A percentile compares a stretch with the other conserved stretches of the same genome.
phyloP scores from a whole-genome alignment of 208 protist species.

The Leishmania guyanensis region DNA sequence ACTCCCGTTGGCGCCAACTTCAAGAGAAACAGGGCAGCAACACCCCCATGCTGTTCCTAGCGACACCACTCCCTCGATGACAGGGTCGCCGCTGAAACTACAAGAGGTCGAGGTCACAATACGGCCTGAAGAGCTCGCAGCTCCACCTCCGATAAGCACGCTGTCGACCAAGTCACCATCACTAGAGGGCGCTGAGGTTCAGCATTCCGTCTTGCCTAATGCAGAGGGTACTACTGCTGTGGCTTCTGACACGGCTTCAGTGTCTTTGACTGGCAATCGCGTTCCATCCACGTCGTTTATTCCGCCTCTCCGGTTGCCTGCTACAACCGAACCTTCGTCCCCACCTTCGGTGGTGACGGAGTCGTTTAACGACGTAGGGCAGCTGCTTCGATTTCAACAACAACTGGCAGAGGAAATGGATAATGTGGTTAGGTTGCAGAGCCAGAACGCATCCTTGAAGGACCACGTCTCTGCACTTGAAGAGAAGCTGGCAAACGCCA shows the following conservation, averaged over 20 bases:
- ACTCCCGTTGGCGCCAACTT: background rate
- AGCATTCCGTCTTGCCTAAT: background rate
- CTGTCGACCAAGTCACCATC: background rate
- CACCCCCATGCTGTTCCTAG: background rate
- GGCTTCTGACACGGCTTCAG: background rate
- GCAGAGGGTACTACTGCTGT: background rate
- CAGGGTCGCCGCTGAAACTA: background rate
- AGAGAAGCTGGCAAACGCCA: slow-evolving; percentile 31
- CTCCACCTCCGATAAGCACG: background rate
- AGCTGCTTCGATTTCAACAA: slow-evolving; percentile 71
- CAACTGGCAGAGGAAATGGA: slow-evolving; percentile 75
- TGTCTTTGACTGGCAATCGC: background rate
- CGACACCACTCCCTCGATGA: background rate
- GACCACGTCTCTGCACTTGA: slow-evolving; percentile 28
- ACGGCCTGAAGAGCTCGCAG: background rate
- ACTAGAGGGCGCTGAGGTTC: background rate
- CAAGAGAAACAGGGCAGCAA: slow-evolving; percentile 2
- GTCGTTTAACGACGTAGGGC: slow-evolving; percentile 18
- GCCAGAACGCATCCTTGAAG: slow-evolving; percentile 36
- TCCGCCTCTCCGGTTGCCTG: background rate
- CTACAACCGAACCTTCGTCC: background rate
- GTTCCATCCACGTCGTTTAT: background rate
- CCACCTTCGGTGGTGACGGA: background rate
- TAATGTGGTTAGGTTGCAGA: slow-evolving; percentile 27
- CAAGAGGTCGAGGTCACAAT: background rate